These are phyloP conservation scores for Mimosa bimucronata DNA, from an alignment of 306 rosid species.

Conservation along the genomic window DNA sequence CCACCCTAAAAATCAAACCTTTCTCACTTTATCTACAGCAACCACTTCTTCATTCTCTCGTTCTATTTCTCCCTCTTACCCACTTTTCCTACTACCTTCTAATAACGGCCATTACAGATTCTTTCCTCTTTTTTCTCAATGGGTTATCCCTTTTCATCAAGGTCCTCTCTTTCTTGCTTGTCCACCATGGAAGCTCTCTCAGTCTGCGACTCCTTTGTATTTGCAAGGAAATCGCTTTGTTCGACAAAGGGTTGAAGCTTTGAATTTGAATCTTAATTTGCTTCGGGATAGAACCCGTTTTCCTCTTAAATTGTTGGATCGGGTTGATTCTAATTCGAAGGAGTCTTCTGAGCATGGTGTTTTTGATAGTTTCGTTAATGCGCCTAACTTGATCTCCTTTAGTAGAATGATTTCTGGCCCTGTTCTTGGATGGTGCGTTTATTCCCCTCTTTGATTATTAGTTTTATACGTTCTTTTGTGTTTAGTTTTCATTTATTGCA, in stretches of 20 bases:
- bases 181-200: slow-evolving; percentile 93
- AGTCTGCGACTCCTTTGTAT: slow-evolving; percentile 86
- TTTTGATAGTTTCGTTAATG: slow-evolving; percentile 60
- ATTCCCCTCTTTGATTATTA: background rate
- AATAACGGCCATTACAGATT: slow-evolving; percentile 33
- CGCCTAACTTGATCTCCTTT: slow-evolving; percentile 78
- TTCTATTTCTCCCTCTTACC: slow-evolving; percentile 36
- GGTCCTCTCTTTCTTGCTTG: slow-evolving; percentile 79
- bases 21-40: slow-evolving; percentile 49
- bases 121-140: slow-evolving; percentile 54
- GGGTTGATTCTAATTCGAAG: slow-evolving; percentile 38
- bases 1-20: slow-evolving; percentile 45
- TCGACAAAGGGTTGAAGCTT: slow-evolving; percentile 58
- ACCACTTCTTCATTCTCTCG: slow-evolving; percentile 36
- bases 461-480: background rate
- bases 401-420: slow-evolving; percentile 81
- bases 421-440: slow-evolving; percentile 77
- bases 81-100: slow-evolving; percentile 44
- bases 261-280: slow-evolving; percentile 53
- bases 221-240: slow-evolving; percentile 56
- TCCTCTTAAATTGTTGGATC: slow-evolving; percentile 53
- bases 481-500: background rate
- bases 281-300: slow-evolving; percentile 47
- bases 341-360: slow-evolving; percentile 17
- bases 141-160: slow-evolving; percentile 48